phyloP scores from a whole-genome alignment of 208 protist species.

The Crithidia brevicula region DNA sequence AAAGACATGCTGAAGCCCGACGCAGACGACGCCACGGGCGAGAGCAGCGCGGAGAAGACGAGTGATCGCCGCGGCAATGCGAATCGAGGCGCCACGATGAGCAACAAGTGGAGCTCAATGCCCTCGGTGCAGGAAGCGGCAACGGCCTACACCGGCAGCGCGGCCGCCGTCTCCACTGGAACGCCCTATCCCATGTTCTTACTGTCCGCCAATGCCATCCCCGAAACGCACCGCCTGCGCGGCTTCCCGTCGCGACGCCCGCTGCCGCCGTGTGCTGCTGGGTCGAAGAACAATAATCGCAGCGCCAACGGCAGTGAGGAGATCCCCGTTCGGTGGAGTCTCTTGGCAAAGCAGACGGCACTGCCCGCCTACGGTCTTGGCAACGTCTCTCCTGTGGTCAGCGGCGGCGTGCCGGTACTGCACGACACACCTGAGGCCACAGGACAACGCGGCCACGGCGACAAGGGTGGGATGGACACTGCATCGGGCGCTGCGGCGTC shows the following conservation, averaged over 20 bases:
- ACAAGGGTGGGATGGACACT: no score
- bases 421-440: not conserved
- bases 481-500: no score
- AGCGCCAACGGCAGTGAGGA: constrained; percentile 36
- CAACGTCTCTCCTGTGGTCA: no score
- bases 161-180: constrained; percentile 19
- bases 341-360: constrained; percentile 26
- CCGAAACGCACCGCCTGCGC: constrained; percentile 30
- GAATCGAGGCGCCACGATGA: not conserved
- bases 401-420: not conserved
- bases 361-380: no score
- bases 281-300: constrained; percentile 33
- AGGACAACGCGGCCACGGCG: not conserved
- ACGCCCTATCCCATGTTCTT: constrained; percentile 35
- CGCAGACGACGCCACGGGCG: not conserved
- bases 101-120: constrained; percentile 9
- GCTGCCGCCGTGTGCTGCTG: not conserved
- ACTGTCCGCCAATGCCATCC: constrained; percentile 29
- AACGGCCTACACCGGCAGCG: constrained; percentile 23
- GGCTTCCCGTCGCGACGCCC: constrained; percentile 15
- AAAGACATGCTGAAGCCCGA: constrained; percentile 29
- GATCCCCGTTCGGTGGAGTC: constrained; percentile 29
- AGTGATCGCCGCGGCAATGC: not conserved
- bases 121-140: constrained; percentile 7
- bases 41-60: not conserved